Evolutionary conservation across 495 filamentous ascomycete species (phyloP), one percentile per base, ranked within the genome.

Genomic region (Penicillium maclennaniae): DNA sequence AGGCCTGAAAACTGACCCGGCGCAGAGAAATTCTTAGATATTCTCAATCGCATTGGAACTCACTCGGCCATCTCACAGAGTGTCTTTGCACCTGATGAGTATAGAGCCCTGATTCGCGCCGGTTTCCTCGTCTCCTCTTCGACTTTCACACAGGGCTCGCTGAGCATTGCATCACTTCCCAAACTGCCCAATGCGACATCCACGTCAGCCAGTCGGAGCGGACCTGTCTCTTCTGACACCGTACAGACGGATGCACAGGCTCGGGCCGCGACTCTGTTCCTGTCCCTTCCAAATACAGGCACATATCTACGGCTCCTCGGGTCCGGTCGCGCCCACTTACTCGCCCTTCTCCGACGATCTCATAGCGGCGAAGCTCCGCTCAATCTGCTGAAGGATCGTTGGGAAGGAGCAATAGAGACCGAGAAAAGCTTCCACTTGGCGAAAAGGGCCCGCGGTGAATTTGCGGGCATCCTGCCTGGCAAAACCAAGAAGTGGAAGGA

Each of bases 401-500:
- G 91, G 89, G 85, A 95, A 44, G 91, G 90, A 15, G 87, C 86
- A 7, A 70, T 88, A 14, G 79, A 79, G 28, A 77, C 73, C 16
- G 75, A 82, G 19, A 82, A 80, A 61, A 78, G 73, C 36, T 76
- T 75, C 26, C 76, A 79, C 37, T 54, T 73, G 45, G 84, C 82
- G 8, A 88, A 87, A 63, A 79, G 79, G 54, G 73, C 75, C 3
- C 74, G 88, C 47, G 85, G 88, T 0, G 87, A 90, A 62, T 87
- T 82, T 61, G 70, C 72, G 1, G 87, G 86, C 1, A 71, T 91
- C n/a, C 53, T 91, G 19, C 87, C 88, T 0, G 88, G 86, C 0
- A 75, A 82, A 59, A 80, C 90, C 16, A 84, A 81, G 65, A 92
- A 88, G 67, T 96, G 91, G 91, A 87, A 83, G 63, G 79, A 86